Evolutionary conservation across 176 grass and related monocot species (phyloP), one percentile per base, ranked within the genome.

Genomic region (Aegilops speltoides): DNA sequence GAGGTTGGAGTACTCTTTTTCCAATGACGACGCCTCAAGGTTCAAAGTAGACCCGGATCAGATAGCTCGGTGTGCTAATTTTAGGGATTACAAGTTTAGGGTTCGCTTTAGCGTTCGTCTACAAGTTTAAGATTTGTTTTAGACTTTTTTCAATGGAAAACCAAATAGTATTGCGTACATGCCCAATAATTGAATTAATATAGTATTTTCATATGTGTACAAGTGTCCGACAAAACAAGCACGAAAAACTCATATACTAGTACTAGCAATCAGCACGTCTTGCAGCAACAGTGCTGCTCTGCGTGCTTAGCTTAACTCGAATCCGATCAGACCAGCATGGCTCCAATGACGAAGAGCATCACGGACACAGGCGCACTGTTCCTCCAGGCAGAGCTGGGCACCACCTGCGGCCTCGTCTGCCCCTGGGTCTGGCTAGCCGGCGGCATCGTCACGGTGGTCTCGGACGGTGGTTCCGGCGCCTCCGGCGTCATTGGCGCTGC

Each of bases 351-450:
- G 13, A 46, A 67, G 32, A 90, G 24, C 24, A 87, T 4, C 15
- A 20, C 10, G 3, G 80, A n/a, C 14, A 72, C 46, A 52, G 2
- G 70, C 12, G 71, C 56, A 3, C n/a, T 33, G 3, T 8, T 1
- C 33, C 75, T 89, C 73, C 84, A 17, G 23, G 86, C 90, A 7
- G 90, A 89, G 79, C 70, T 95, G 2, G 90, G 88, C 72, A 93
- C 48, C 46, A 95, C 66, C 65, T 31, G 43, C n/a, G 88, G 88
- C 77, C 85, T 92, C 60, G 89, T 78, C 87, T 90, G 71, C 32
- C 73, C 84, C 80, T 91, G 74, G 67, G 43, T 62, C 66, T 69
- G 71, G 8, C 40, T 84, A 24, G 63, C 37, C 76, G 85, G 89
- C 41, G 89, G 31, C 73, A 15, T 9, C 88, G 73, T 14, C 15